Evolutionary conservation across 257 asterid genomes (phyloP), one percentile per base, ranked within the genome.

Genomic region (Dorcoceras hygrometricum): DNA sequence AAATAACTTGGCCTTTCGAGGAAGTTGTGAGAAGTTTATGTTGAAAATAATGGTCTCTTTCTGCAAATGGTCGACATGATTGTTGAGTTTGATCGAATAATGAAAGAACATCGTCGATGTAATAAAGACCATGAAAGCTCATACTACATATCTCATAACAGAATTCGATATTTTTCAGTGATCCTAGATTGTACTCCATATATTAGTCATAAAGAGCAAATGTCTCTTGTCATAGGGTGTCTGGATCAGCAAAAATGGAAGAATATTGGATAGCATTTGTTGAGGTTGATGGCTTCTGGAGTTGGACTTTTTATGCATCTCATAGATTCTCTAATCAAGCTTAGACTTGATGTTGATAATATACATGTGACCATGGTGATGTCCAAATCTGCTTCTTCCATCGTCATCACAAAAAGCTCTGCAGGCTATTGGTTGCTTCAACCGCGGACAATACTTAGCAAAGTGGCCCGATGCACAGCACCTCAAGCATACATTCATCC

Each of bases 1-100:
- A 39, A 59, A 48, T 23, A 69, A 60, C 29, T 34, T 69, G 11
- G 73, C 68, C 5, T 72, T 72, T 71, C 28, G 71, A 11, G 71
- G 72, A 25, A 25, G n/a, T 20, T 29, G n/a, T 39, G 22, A 32
- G 59, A 53, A 10, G 19, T 66, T 8, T 51, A 66, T 26, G 63
- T 27, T 25, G 64, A 32, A 23, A 71, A 23, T 9, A 71, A 71
- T 53, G 57, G 59, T 8, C 9, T 46, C 22, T 65, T 65, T 19
- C 7, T 65, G 24, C 60, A 65, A 51, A 50, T 48, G 36, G 51
- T 65, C 10, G 59, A 65, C 48, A 50, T 65, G 43, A 28, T 46
- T 46, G 60, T 27, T 9, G 70, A 50, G 70, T 65, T 65, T 46
- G 70, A 65, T 51, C 59, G 46, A 53, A 24, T 63, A 11, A 63